Evolutionary conservation across 768 basidiomycete species (phyloP), one percentile per base, ranked within the genome.

Genomic region (Pholiota molesta): DNA sequence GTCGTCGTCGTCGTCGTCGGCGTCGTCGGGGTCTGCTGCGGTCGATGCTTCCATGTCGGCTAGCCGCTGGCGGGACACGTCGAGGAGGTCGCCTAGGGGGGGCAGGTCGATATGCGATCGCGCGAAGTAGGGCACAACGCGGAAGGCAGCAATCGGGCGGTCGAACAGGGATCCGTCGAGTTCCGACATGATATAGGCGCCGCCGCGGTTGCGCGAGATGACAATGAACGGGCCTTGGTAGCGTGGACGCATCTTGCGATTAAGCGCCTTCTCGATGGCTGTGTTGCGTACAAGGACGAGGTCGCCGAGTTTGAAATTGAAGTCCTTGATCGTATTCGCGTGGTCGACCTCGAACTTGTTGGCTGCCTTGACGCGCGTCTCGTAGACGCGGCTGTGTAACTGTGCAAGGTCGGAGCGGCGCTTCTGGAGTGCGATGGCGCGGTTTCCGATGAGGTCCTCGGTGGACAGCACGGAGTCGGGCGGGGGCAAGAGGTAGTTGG

Each of bases 211-310:
- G 2, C 66, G 63, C 0, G 65, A 64, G 5, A 77, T 57, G 6
- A 79, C 72, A 5, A 74, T 65, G 9, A 74, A 66, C 0, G 78
- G 79, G 0, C 78, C 77, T 1, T 74, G 62, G 57, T 79, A 80
- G 0, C 68, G 54, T 9, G 74, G 61, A 1, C 62, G 64, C 23
- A 68, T 72, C 60, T 79, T 79, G 1, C 64, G 28, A n/a, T 71
- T 69, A 0, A 75, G 61, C 0, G 73, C 62, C 16, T 66, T 71
- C 51, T 78, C 75, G 13, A 73, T 64, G 0, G 45, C 28, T 2
- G 74, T 74, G 57, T 81, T 79, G 8, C 73, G 63, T 0, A 77
- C 67, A 0, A 80, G 58, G 0, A 80, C 73, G 0, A 82, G 65
- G 2, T 71, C 70, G 11, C 77, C 77, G 2, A 59, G 60, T 16